Base-by-base conservation (phyloP, 805 yeast genomes). In the Ogataea allantospora region DNA sequence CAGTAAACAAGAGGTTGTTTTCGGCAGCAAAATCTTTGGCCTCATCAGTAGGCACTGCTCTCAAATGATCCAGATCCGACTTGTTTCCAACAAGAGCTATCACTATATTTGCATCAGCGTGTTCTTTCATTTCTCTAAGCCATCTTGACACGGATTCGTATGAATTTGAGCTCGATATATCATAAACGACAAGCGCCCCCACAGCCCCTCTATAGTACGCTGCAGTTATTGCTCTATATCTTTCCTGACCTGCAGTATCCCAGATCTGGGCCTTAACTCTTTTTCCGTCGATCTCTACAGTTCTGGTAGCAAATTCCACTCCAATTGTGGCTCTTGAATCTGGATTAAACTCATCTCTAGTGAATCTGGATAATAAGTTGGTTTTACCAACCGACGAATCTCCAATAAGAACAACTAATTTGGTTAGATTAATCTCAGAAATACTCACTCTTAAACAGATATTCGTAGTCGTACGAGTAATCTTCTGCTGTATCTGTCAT, bases 161-260 rank as follows among this genome's bases (percentile, higher is more conserved):
- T 35, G 88, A 76, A 57, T 83, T 88, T 10, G 89, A 77, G 70
- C 91, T 91, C 43, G 96, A 79, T 55, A 91, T 91, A 67, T 91
- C 99, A 66, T 91, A 91, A 47, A 91, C 95, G 42, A 91, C 83
- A 55, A 91, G 73, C 4, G 98, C 98, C 43, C 99, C 99, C 38
- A 89, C 96, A 1, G 99, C 98, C 27, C 98, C 99, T 60, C 99
- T 77, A 64, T 91, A 91, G 68, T 91, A 91, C 5, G 98, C 98
- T 40, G 93, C 81, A 21, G 99, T 93, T 63, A 91, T 91, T 30
- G 99, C 98, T 55, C 99, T 79, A 71, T 93, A 91, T 63, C 99
- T 80, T 66, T 91, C 99, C 70, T 91, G 99, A 45, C 99, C 99
- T 2, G 99, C 99, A 24, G 99, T 91, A 65, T 91, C 99, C 99